Base-by-base conservation (phyloP, 495 filamentous ascomycete genomes). In the Neurospora sp. region DNA sequence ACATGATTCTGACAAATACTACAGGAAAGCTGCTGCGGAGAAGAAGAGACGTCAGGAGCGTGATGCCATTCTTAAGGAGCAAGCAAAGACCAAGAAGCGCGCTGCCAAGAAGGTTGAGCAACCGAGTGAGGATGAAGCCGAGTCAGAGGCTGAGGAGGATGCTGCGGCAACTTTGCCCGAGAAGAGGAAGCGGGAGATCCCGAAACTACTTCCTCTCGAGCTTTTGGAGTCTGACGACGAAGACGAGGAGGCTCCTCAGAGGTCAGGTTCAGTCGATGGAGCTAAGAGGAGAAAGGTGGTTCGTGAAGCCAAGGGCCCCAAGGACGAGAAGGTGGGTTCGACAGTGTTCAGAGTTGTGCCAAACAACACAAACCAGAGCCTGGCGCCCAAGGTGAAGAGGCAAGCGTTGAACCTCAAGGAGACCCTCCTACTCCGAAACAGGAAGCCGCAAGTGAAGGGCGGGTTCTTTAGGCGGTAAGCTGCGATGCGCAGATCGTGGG, bases 31-130 rank as follows among this genome's bases (percentile, higher is more conserved):
- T 16, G 82, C 81, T 18, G 76, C 75, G 20, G 78, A 81, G 48
- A 86, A 84, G 74, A 77, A 79, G 69, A 86, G 83, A 71, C 81
- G 84, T 35, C 83, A 86, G 73, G 82, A 81, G 76, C 81, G 82
- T 61, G 83, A 85, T 75, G 80, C 78, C 39, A 78, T 83, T 41
- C 79, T 84, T 77, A 85, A 82, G 76, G 75, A 81, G 70, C 83
- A 85, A 77, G 84, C 83, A 8, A 77, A 81, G 78, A 76, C 81
- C 71, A 80, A 79, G 59, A 83, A 83, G 73, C 77, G 78, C 35
- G 38, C 72, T 7, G 70, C 78, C 38, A 70, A 74, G 37, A 31
- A 69, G 20, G 61, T 59, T 16, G 12, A 39, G 16, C 35, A 18
- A 16, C 12, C 27, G 22, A 61, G 69, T 5, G 71, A 71, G 12